Conservation (phyloP, 2,329 filamentous ascomycete species). For the Fusarium pilosicola region DNA sequence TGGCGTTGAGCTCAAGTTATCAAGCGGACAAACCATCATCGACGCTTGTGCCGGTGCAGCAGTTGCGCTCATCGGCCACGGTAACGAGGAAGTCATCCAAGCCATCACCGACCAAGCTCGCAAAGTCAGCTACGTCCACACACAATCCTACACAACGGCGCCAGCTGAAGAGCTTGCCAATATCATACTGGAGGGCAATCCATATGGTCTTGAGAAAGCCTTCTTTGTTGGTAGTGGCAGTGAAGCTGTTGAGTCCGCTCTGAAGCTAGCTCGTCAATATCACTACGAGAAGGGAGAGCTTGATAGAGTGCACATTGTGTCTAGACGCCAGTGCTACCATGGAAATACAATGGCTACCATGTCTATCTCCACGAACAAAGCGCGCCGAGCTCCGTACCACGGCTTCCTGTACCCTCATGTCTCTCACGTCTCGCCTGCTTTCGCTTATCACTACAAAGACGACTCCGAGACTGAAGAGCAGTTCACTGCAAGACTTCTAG, state of each 20-base stretch:
- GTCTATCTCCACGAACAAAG: slow-evolving; percentile 18
- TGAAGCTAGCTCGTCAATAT: slow-evolving; percentile 61
- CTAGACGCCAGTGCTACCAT: slow-evolving; percentile 9
- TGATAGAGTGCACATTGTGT: background rate
- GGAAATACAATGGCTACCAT: slow-evolving; percentile 20
- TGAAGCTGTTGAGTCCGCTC: slow-evolving; percentile 56
- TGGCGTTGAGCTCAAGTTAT: background rate
- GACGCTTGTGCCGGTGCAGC: slow-evolving; percentile 14
- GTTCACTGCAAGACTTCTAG: background rate
- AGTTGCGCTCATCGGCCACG: slow-evolving; percentile 5
- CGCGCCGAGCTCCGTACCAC: slow-evolving; percentile 1
- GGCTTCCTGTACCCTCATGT: slow-evolving; percentile 13
- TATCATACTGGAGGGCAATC: background rate
- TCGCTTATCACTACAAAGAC: slow-evolving; percentile 2
- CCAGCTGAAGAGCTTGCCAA: slow-evolving; percentile 13
- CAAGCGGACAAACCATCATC: slow-evolving; percentile 2
- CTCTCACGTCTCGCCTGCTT: slow-evolving; percentile 15
- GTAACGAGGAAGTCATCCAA: slow-evolving; percentile 8
- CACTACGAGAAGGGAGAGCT: slow-evolving; percentile 35
- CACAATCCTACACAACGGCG: slow-evolving; percentile 16
- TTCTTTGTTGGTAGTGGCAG: slow-evolving; percentile 42
- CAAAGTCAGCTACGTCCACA: slow-evolving; percentile 17
- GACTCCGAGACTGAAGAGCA: background rate
- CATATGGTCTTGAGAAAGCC: slow-evolving; percentile 31
- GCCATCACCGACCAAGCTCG: slow-evolving; percentile 13